phyloP scores from a whole-genome alignment of 495 filamentous ascomycete genomes.

The Acidomyces sp. region DNA sequence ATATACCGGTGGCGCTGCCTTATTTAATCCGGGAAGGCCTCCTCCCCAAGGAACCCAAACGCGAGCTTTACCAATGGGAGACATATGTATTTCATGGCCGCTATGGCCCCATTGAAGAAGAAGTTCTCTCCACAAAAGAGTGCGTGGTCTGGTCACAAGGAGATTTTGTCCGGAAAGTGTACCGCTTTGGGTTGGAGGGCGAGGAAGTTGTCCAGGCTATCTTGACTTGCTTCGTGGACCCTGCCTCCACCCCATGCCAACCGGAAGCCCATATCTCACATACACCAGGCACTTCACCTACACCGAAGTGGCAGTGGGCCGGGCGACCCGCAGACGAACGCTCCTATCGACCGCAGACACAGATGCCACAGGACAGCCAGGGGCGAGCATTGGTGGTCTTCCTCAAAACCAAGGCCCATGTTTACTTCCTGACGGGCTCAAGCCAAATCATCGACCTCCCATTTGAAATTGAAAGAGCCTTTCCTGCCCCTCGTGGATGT shows the following conservation, averaged over 20 bases:
- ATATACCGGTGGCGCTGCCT: constrained; percentile 66
- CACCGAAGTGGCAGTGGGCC: constrained; percentile 1
- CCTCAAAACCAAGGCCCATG: constrained; percentile 81
- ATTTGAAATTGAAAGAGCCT: constrained; percentile 81
- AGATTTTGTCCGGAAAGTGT: constrained; percentile 72
- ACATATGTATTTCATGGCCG: constrained; percentile 36
- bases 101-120: constrained; percentile 40
- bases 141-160: constrained; percentile 88
- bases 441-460: constrained; percentile 87
- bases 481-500: constrained; percentile 67
- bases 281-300: neutral
- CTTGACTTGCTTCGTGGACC: constrained; percentile 74
- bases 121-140: constrained; percentile 67
- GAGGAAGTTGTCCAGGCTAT: constrained; percentile 73
- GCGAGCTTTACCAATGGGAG: constrained; percentile 62
- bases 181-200: constrained; percentile 73
- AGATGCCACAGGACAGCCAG: no score
- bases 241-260: no score
- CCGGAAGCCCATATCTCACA: neutral
- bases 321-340: neutral
- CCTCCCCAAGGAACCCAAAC: constrained; percentile 52
- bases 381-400: constrained; percentile 81
- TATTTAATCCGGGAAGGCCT: constrained; percentile 75
- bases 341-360: neutral
- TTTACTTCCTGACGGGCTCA: constrained; percentile 78